These are phyloP conservation scores for Sistotremastrum suecicum DNA, from an alignment of 768 basidiomycete genomes.

Conservation along the genomic window DNA sequence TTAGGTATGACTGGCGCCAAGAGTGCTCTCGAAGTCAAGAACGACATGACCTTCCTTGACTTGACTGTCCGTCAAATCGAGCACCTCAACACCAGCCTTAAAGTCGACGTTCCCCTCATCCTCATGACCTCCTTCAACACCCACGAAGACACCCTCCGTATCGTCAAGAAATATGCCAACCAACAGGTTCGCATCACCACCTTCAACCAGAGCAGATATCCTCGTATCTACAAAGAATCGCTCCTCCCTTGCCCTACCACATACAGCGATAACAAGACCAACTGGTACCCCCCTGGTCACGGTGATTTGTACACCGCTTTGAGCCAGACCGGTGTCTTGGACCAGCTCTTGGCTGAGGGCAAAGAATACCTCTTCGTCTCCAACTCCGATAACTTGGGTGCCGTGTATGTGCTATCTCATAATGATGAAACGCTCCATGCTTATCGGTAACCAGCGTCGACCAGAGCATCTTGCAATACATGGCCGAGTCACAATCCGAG, in stretches of 20 bases:
- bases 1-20: constrained; percentile 77
- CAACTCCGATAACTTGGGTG: constrained; percentile 94
- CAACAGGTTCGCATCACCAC: constrained; percentile 87
- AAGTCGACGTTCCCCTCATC: constrained; percentile 89
- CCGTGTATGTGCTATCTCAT: constrained; percentile 41
- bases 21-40: constrained; percentile 89
- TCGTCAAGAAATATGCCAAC: constrained; percentile 94
- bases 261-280: constrained; percentile 70
- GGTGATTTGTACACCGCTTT: constrained; percentile 93
- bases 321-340: constrained; percentile 78
- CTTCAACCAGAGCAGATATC: constrained; percentile 92
- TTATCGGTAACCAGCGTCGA: constrained; percentile 41
- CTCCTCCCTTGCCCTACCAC: constrained; percentile 72
- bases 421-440: constrained; percentile 1
- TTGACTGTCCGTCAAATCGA: constrained; percentile 90
- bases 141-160: constrained; percentile 87
- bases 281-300: constrained; percentile 97
- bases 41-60: constrained; percentile 97
- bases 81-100: constrained; percentile 76
- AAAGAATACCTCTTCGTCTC: constrained; percentile 97
- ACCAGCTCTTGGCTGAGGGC: constrained; percentile 78
- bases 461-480: constrained; percentile 71
- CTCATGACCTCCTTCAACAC: constrained; percentile 99
- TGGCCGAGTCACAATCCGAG: constrained; percentile 69
- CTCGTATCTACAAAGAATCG: constrained; percentile 81